phyloP scores from a whole-genome alignment of 768 basidiomycete genomes.

The Serendipita sp. region DNA sequence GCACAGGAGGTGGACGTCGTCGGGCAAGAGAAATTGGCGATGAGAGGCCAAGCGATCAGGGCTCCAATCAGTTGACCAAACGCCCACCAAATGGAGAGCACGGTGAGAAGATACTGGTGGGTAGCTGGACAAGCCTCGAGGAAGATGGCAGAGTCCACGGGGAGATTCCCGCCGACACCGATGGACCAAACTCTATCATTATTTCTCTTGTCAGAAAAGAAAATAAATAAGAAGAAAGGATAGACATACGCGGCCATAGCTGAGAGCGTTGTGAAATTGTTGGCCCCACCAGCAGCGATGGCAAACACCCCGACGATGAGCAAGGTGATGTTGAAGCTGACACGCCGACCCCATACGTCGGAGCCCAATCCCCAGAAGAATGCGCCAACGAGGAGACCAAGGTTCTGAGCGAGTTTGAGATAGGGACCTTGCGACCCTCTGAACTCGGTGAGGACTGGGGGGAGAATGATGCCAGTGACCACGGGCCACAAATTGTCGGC shows the following conservation, averaged over 20 bases:
- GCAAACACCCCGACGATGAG: slow-evolving; percentile 54
- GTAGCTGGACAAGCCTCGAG: slow-evolving; percentile 42
- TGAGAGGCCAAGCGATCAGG: slow-evolving; percentile 57
- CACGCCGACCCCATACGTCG: slow-evolving; percentile 57
- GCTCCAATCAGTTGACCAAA: slow-evolving; percentile 53
- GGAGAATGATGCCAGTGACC: slow-evolving; percentile 49
- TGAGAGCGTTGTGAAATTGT: slow-evolving; percentile 36
- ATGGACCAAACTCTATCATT: slow-evolving; percentile 34
- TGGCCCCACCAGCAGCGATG: slow-evolving; percentile 42
- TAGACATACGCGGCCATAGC: slow-evolving; percentile 22
- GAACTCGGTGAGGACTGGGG: slow-evolving; percentile 52
- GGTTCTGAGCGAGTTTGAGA: slow-evolving; percentile 53
- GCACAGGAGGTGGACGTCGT: slow-evolving; percentile 25
- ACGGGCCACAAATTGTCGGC: slow-evolving; percentile 66
- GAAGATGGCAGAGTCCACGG: slow-evolving; percentile 64
- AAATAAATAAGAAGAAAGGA: slow-evolving; percentile 10
- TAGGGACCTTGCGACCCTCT: slow-evolving; percentile 36
- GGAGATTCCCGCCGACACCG: slow-evolving; percentile 58
- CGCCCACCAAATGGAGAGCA: slow-evolving; percentile 70
- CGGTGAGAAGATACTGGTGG: slow-evolving; percentile 60
- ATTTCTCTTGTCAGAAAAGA: background rate
- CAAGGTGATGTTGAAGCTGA: slow-evolving; percentile 57
- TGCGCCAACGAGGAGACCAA: slow-evolving; percentile 52
- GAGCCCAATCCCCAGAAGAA: slow-evolving; percentile 51
- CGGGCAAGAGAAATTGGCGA: slow-evolving; percentile 51